Conservation (phyloP, 352 stramenopile genomes). For the Lagenidium giganteum region DNA sequence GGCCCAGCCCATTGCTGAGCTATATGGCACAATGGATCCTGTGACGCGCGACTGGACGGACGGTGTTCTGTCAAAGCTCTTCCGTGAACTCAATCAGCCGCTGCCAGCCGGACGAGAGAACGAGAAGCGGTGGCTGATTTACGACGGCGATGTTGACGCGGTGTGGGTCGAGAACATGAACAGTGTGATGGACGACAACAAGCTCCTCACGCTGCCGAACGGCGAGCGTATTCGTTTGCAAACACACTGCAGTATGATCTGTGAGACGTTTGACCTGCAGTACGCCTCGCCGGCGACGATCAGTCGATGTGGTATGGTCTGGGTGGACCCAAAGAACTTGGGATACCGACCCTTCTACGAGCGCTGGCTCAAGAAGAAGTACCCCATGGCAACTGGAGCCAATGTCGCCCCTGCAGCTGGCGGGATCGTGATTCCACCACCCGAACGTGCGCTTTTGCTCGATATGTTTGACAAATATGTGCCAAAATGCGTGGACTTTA, state of each 20-base stretch:
- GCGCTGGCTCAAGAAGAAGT: constrained; percentile 91
- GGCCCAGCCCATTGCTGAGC: constrained; percentile 89
- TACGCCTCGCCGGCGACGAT: constrained; percentile 95
- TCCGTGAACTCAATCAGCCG: constrained; percentile 92
- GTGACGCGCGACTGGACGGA: constrained; percentile 96
- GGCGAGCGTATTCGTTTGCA: constrained; percentile 93
- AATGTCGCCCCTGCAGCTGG: neutral
- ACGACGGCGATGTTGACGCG: constrained; percentile 94
- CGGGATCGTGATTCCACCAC: constrained; percentile 19
- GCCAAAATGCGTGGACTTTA: constrained; percentile 87
- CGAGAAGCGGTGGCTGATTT: constrained; percentile 94
- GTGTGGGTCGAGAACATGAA: constrained; percentile 99
- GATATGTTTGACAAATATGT: constrained; percentile 95
- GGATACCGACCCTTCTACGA: constrained; percentile 94
- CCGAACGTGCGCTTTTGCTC: constrained; percentile 53
- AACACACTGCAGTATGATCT: constrained; percentile 91
- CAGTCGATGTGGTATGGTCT: constrained; percentile 95
- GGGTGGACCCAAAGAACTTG: constrained; percentile 95
- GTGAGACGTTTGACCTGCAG: constrained; percentile 95
- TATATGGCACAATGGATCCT: constrained; percentile 95
- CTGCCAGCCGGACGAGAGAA: constrained; percentile 87
- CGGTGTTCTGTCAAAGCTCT: constrained; percentile 92
- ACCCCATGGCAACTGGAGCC: constrained; percentile 28
- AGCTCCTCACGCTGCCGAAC: constrained; percentile 93
- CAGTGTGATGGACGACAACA: constrained; percentile 97